A percentile compares a stretch with the other conserved stretches of the same genome.
phyloP scores from a whole-genome alignment of 805 yeast species.

The Sugiyamaella lignohabitans region DNA sequence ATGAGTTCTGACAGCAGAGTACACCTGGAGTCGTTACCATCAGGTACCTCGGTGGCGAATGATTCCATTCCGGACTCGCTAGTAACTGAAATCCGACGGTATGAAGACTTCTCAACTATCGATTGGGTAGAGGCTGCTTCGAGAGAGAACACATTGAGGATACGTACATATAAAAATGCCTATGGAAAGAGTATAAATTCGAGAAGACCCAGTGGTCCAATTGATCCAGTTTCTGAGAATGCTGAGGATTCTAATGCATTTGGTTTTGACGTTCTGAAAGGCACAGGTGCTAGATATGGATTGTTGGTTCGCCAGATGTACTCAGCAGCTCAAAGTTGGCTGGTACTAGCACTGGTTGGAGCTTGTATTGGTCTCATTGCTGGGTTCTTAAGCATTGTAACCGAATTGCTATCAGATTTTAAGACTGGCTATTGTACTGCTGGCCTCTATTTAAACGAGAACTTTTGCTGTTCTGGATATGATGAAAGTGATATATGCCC shows the following conservation, averaged over 20 bases:
- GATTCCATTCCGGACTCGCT: slow-evolving; percentile 8
- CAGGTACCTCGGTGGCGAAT: not conserved
- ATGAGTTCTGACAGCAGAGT: too few relatives aligned
- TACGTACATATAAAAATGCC: slow-evolving; percentile 13
- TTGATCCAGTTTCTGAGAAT: not conserved
- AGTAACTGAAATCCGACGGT: slow-evolving; percentile 26
- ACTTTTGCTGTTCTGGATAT: slow-evolving; percentile 78
- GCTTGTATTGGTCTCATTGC: slow-evolving; percentile 75
- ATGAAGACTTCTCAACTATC: slow-evolving; percentile 41
- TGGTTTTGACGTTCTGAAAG: slow-evolving; percentile 6
- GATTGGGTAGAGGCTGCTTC: slow-evolving; percentile 58
- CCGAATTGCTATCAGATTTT: slow-evolving; percentile 79
- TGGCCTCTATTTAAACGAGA: slow-evolving; percentile 61
- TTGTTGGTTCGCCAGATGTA: slow-evolving; percentile 16
- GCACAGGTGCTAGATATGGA: slow-evolving; percentile 5
- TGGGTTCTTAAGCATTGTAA: slow-evolving; percentile 68
- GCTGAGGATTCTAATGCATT: slow-evolving; percentile 2
- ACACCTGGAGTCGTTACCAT: too few relatives aligned
- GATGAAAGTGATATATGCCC: slow-evolving; percentile 41
- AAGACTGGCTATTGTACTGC: slow-evolving; percentile 71
- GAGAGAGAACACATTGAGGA: slow-evolving; percentile 27
- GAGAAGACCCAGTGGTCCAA: slow-evolving; percentile 4
- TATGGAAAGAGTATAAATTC: not conserved
- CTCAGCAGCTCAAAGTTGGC: slow-evolving; percentile 51
- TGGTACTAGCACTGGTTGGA: slow-evolving; percentile 72